Conservation (phyloP, 805 yeast genomes). For the Blastobotrys chiropterorum region DNA sequence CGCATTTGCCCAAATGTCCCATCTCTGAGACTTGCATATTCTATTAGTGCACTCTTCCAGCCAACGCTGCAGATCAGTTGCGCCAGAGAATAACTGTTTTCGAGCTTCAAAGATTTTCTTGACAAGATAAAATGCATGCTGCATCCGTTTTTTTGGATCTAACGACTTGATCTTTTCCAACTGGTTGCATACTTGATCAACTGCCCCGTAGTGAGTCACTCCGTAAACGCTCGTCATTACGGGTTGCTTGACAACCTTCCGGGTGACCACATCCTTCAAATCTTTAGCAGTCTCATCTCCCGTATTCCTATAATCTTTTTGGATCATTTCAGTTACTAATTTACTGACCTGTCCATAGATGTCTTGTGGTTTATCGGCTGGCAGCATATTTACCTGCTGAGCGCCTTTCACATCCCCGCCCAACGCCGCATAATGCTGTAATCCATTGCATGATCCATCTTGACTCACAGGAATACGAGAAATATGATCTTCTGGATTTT, state of each 20-base stretch:
- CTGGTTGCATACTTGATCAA: conserved; percentile 79
- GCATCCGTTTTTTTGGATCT: not conserved
- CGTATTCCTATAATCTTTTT: conserved; percentile 17
- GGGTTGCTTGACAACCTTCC: conserved; percentile 92
- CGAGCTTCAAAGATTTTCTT: conserved; percentile 75
- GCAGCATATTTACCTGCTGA: conserved; percentile 49
- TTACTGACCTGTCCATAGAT: conserved; percentile 51
- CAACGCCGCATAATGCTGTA: conserved; percentile 62
- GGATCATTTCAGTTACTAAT: conserved; percentile 39
- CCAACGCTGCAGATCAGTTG: conserved; percentile 95
- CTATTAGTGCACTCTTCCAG: conserved; percentile 74
- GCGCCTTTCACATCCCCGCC: conserved; percentile 65
- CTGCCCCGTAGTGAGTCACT: conserved; percentile 89
- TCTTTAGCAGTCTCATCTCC: conserved; percentile 29
- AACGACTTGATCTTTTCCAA: conserved; percentile 32
- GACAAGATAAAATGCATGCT: conserved; percentile 55
- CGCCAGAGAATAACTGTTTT: conserved; percentile 78
- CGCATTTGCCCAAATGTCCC: conserved; percentile 48
- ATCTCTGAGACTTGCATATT: conserved; percentile 67
- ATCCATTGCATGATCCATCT: conserved; percentile 62
- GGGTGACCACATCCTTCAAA: conserved; percentile 56
- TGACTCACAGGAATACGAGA: conserved; percentile 55
- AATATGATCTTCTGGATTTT: conserved; percentile 42
- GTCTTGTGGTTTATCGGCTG: conserved; percentile 51
- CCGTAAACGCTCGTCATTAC: conserved; percentile 99